Percentiles rank a stretch among this genome's conserved stretches.
Conservation (phyloP, 768 basidiomycete genomes). For the Asterophora parasitica region DNA sequence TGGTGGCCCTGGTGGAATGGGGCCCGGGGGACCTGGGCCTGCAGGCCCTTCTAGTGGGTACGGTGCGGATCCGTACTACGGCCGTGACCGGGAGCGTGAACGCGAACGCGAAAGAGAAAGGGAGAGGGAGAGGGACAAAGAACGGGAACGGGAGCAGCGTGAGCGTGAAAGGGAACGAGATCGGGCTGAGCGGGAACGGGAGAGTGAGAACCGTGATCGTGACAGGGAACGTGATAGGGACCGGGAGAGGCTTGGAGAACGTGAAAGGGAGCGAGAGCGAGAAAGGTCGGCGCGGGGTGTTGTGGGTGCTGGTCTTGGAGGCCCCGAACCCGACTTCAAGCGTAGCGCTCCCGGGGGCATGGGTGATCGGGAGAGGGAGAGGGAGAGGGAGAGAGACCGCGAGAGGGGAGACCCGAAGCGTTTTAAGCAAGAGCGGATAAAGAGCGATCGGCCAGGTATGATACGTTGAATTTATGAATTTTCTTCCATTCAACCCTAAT, state of each 20-base stretch:
- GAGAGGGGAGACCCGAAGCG: conserved; percentile 46
- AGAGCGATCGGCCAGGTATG: conserved; percentile 33
- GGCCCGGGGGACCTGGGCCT: too few relatives aligned
- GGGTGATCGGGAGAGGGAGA: conserved; percentile 47
- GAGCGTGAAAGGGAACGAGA: conserved; percentile 25
- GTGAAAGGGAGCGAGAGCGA: too few relatives aligned
- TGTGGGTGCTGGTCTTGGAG: too few relatives aligned
- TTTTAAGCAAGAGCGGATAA: conserved; percentile 41
- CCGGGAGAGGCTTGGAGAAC: conserved; percentile 8
- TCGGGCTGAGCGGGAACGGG: conserved; percentile 22
- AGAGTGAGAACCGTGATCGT: conserved; percentile 22
- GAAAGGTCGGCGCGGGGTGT: too few relatives aligned
- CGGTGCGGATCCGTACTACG: conserved; percentile 18
- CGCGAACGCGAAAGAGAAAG: conserved; percentile 22
- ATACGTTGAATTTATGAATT: not conserved
- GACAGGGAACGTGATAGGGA: conserved; percentile 18
- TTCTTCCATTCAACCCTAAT: not conserved
- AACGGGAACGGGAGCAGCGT: conserved; percentile 33
- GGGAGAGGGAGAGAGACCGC: conserved; percentile 28
- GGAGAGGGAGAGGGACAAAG: conserved; percentile 22
- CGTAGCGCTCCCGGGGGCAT: conserved; percentile 25
- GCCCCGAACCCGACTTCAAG: conserved; percentile 22
- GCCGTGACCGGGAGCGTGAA: conserved; percentile 21
- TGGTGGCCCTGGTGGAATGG: too few relatives aligned
- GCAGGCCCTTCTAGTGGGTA: conserved; percentile 15